Evolutionary conservation across 2,329 filamentous ascomycete species (phyloP), one percentile per base, ranked within the genome.

Genomic region (Diaporthe sp.): DNA sequence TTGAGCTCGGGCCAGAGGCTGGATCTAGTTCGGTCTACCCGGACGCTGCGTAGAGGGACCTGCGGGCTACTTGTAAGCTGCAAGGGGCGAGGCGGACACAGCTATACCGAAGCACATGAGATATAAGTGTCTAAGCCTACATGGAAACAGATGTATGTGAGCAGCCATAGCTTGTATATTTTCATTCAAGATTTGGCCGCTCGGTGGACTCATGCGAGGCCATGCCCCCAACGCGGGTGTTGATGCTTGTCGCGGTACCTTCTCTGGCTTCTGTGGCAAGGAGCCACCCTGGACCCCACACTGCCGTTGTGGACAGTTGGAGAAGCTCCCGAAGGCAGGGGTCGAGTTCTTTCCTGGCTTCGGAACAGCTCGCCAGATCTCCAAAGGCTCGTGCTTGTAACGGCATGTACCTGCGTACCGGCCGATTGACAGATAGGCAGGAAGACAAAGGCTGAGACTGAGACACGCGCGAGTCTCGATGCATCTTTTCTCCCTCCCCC

Each of bases 331-430:
- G 69, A 42, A 22, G 28, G 40, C 68, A 71, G 68, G 68, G 68
- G 68, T 71, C 54, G 68, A 28, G 40, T 71, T 71, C 19, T 35
- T 22, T 61, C n/a, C n/a, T 55, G 25, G 17, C 38, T 64, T 64
- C 69, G 69, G 69, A 72, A 72, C 69, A 64, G 69, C 69, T 72
- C 38, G 45, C 69, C 69, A 72, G 69, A 64, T 72, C 69, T 60
- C 64, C 64, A 67, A 67, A 7, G 45, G 60, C 60, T 64, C 47
- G 60, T 64, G 60, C 60, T 64, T 38, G 8, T 25, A 15, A 28
- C 10, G 40, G 25, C n/a, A 52, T 33, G 64, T 67, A 54, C 57
- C 57, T 42, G 13, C 4, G 55, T 58, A 71, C 54, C 67, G 30
- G 40, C 40, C 42, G 42, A 58, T 50, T 45, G 42, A 35, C 55